phyloP scores from a whole-genome alignment of 768 basidiomycete genomes.

The Amylocystis lapponica region DNA sequence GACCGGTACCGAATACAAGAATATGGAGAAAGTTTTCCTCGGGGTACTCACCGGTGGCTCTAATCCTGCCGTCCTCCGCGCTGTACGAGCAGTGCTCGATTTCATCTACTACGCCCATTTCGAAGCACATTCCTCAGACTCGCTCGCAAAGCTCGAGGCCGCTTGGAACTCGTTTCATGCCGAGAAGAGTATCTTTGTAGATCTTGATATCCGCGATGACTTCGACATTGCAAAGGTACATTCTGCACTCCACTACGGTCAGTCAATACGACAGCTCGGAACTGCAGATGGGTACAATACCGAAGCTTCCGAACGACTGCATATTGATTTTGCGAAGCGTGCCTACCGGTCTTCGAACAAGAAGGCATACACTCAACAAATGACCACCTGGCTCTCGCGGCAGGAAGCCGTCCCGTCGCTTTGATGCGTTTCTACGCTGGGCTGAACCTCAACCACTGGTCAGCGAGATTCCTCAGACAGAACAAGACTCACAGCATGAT shows the following conservation, averaged over 20 bases:
- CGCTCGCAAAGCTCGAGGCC: slow-evolving; percentile 10
- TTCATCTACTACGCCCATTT: slow-evolving; percentile 25
- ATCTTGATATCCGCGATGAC: slow-evolving; percentile 15
- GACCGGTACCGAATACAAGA: slow-evolving; percentile 39
- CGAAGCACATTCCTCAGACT: slow-evolving; percentile 14
- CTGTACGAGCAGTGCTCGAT: slow-evolving; percentile 21
- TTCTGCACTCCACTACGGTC: slow-evolving; percentile 16
- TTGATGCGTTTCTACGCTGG: too few species aligned
- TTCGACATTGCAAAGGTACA: slow-evolving; percentile 30
- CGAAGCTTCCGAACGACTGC: slow-evolving; percentile 29
- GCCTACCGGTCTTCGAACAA: slow-evolving; percentile 22
- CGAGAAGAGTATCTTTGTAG: slow-evolving; percentile 22
- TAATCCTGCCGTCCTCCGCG: slow-evolving; percentile 15
- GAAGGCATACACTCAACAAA: slow-evolving; percentile 27
- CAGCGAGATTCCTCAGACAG: too few species aligned
- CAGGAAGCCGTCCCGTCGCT: too few species aligned
- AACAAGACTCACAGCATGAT: too few species aligned
- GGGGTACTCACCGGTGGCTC: slow-evolving; percentile 22
- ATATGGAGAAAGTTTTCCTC: slow-evolving; percentile 25
- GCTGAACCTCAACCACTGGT: too few species aligned
- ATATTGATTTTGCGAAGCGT: slow-evolving; percentile 38
- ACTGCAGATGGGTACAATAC: slow-evolving; percentile 21
- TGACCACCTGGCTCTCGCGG: slow-evolving; percentile 32
- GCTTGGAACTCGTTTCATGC: slow-evolving; percentile 20
- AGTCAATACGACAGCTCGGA: slow-evolving; percentile 15